Percentiles rank a stretch among this genome's conserved stretches.
These are phyloP conservation scores for Ascochyta lentis DNA, from an alignment of 2,329 filamentous ascomycete species.

Conservation along the genomic window DNA sequence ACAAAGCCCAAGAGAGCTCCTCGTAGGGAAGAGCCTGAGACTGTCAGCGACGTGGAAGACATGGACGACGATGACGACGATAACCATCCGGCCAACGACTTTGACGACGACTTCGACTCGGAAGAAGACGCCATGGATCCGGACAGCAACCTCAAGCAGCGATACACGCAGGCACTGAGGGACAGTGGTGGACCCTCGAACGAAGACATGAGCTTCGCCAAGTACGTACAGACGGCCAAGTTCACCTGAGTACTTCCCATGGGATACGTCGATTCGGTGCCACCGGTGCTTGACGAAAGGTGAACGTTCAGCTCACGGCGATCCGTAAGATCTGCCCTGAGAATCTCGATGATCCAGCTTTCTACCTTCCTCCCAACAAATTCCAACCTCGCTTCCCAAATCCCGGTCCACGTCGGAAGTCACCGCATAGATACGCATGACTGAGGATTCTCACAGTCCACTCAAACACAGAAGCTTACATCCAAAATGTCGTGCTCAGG, in stretches of 20 bases:
- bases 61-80: conserved; percentile 56
- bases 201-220: conserved; percentile 60
- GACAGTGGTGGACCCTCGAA: conserved; percentile 53
- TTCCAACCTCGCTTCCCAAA: conserved; percentile 20
- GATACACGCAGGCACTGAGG: conserved; percentile 78
- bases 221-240: conserved; percentile 54
- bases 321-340: background rate
- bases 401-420: conserved; percentile 20
- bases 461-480: conserved; percentile 3
- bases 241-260: conserved; percentile 34
- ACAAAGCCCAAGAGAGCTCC: conserved; percentile 45
- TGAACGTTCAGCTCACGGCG: background rate
- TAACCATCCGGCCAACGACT: conserved; percentile 44
- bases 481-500: conserved; percentile 8
- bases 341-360: conserved; percentile 1
- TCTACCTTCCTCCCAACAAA: conserved; percentile 3
- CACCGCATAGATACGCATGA: conserved; percentile 10
- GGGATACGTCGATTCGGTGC: background rate
- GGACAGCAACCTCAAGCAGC: conserved; percentile 69
- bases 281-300: background rate
- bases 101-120: conserved; percentile 59
- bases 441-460: background rate
- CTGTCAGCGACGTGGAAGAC: conserved; percentile 60
- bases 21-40: conserved; percentile 55
- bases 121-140: conserved; percentile 65